These are phyloP conservation scores for Mycosphaerella sp. DNA, from an alignment of 2,329 filamentous ascomycete genomes.

Conservation along the genomic window DNA sequence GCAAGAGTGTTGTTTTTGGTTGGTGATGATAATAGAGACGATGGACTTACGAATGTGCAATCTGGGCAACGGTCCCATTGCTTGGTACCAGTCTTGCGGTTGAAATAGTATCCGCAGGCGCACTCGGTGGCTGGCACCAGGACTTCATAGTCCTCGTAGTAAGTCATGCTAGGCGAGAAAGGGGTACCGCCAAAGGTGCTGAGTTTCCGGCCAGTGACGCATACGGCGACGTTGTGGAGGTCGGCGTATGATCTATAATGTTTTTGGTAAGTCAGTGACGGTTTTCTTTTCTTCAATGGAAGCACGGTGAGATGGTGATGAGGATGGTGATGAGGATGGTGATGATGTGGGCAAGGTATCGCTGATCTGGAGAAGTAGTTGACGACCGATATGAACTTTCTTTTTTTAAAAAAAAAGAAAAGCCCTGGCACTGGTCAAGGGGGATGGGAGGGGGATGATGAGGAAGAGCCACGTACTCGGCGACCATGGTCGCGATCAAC, in stretches of 20 bases:
- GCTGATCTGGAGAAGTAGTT: neutral
- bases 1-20: neutral
- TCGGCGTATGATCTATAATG: neutral
- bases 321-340: neutral
- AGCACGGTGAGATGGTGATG: neutral
- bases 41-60: conserved; percentile 4
- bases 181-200: neutral
- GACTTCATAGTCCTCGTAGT: conserved; percentile 5
- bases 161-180: neutral
- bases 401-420: no score
- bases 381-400: neutral
- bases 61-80: conserved; percentile 10
- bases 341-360: no score
- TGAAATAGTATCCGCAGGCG: conserved; percentile 7
- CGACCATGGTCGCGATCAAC: conserved; percentile 1
- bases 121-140: neutral
- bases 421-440: no score
- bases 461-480: conserved; percentile 3
- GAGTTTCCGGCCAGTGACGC: conserved; percentile 1
- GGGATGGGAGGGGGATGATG: neutral
- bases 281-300: neutral
- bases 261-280: neutral
- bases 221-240: conserved; percentile 6
- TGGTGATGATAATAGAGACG: no score
- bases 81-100: conserved; percentile 8